phyloP scores from a whole-genome alignment of 2,329 filamentous ascomycete genomes.

The Xylariales sp. region DNA sequence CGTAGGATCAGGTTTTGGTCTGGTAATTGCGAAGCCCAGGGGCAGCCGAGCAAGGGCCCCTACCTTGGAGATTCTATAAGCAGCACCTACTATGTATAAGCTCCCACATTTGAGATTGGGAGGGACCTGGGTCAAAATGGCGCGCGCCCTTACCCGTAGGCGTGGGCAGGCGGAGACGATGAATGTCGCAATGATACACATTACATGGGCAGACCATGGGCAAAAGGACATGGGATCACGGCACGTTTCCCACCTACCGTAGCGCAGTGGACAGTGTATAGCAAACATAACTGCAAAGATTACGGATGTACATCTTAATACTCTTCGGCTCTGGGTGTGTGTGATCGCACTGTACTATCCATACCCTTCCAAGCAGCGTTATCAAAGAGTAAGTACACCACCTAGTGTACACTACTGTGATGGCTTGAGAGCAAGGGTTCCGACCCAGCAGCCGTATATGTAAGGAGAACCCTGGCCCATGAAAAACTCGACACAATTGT shows the following conservation, averaged over 20 bases:
- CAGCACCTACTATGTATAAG: too few species aligned
- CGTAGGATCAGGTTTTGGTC: conserved; percentile 30
- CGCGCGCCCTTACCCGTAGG: conserved; percentile 7
- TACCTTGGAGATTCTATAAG: conserved; percentile 6
- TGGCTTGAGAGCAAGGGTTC: neutral
- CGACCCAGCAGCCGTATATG: neutral
- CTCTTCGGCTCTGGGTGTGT: neutral
- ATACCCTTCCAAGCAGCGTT: too few species aligned
- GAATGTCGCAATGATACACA: conserved; percentile 23
- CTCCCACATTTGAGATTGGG: conserved; percentile 18
- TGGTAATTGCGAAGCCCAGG: conserved; percentile 25
- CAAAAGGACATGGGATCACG: conserved; percentile 15
- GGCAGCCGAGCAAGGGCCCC: conserved; percentile 22
- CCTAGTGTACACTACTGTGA: neutral
- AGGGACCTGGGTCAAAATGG: conserved; percentile 17
- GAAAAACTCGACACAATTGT: conserved; percentile 14
- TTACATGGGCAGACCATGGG: neutral
- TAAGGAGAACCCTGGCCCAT: conserved; percentile 2
- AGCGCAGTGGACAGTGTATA: conserved; percentile 14
- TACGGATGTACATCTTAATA: conserved; percentile 5
- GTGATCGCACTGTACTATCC: conserved; percentile 6
- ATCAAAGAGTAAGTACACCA: too few species aligned
- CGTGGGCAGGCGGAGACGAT: conserved; percentile 3
- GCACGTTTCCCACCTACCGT: conserved; percentile 9
- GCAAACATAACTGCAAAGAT: neutral